Evolutionary conservation across 805 yeast genomes (phyloP).

Genomic region (Millerozyma miso): DNA sequence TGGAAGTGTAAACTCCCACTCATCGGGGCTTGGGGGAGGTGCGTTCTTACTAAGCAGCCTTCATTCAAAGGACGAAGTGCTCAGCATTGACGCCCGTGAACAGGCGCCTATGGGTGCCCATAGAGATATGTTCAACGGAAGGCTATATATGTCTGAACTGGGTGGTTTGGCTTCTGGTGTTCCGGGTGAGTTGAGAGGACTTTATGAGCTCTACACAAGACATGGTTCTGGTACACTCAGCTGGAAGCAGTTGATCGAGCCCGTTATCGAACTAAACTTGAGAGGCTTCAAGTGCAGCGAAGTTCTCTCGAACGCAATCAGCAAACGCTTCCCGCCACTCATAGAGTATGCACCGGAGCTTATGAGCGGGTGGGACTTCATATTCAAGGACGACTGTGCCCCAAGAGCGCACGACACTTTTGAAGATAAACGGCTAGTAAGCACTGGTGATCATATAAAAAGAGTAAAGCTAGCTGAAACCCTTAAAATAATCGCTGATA

Average conservation of each 20-base stretch:
- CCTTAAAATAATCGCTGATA: conserved; percentile 60
- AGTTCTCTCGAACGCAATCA: conserved; percentile 32
- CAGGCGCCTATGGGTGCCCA: conserved; percentile 67
- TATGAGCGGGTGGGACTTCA: conserved; percentile 53
- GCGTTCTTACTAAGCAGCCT: conserved; percentile 52
- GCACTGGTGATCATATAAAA: conserved; percentile 55
- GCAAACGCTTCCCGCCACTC: conserved; percentile 21
- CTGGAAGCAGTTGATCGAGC: conserved; percentile 73
- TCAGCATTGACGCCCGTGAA: conserved; percentile 83
- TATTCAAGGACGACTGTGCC: conserved; percentile 30
- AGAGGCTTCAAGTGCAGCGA: conserved; percentile 51
- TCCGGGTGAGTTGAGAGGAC: conserved; percentile 89
- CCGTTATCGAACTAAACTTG: conserved; percentile 64
- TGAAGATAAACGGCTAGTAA: conserved; percentile 19
- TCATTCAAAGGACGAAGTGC: conserved; percentile 36
- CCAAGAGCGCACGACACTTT: not conserved
- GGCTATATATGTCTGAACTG: conserved; percentile 48
- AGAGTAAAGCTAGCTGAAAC: conserved; percentile 67
- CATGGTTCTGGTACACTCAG: conserved; percentile 69
- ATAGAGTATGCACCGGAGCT: conserved; percentile 24
- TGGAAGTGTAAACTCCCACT: conserved; percentile 77
- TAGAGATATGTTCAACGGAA: conserved; percentile 59
- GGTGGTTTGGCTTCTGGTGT: conserved; percentile 89
- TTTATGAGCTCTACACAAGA: conserved; percentile 52
- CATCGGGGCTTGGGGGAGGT: conserved; percentile 94